Evolutionary conservation across 768 basidiomycete genomes (phyloP).

Genomic region (Tylopilus felleus): DNA sequence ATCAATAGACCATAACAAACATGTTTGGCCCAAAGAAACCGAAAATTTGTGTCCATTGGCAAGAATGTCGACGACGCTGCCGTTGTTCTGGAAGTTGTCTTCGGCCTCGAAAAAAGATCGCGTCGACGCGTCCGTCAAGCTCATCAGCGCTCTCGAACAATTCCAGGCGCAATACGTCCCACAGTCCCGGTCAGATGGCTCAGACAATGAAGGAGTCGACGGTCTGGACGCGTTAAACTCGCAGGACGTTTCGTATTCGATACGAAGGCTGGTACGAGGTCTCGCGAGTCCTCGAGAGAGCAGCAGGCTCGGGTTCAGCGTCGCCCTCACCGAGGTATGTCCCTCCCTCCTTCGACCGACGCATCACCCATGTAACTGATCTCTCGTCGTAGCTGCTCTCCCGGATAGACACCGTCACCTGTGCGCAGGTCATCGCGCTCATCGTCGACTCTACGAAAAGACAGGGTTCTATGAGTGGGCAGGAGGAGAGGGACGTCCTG

Average conservation of each 20-base stretch:
- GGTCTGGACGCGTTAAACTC: conserved; percentile 69
- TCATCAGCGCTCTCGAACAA: conserved; percentile 75
- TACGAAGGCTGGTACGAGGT: conserved; percentile 82
- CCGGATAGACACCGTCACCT: conserved; percentile 72
- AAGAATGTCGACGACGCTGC: conserved; percentile 79
- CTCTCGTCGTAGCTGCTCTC: conserved; percentile 62
- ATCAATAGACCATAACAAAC: conserved; percentile 23
- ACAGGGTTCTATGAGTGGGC: conserved; percentile 76
- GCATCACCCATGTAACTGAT: conserved; percentile 2
- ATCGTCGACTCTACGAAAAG: conserved; percentile 68
- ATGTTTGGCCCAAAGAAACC: conserved; percentile 4
- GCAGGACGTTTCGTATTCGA: conserved; percentile 90
- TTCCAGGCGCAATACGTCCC: conserved; percentile 71
- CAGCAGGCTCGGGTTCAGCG: conserved; percentile 91
- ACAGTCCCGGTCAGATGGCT: conserved; percentile 38
- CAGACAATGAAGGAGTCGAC: conserved; percentile 46
- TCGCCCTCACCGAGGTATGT: conserved; percentile 89
- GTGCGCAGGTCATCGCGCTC: conserved; percentile 72
- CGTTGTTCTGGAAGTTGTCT: conserved; percentile 92
- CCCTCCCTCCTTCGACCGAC: not conserved
- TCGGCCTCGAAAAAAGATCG: conserved; percentile 77
- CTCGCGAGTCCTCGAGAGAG: conserved; percentile 91
- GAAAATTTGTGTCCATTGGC: conserved; percentile 6
- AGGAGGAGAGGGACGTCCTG: conserved; percentile 89
- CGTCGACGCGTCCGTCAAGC: conserved; percentile 80